Evolutionary conservation across 257 asterid species (phyloP).

Genomic region (Rehmannia glutinosa): DNA sequence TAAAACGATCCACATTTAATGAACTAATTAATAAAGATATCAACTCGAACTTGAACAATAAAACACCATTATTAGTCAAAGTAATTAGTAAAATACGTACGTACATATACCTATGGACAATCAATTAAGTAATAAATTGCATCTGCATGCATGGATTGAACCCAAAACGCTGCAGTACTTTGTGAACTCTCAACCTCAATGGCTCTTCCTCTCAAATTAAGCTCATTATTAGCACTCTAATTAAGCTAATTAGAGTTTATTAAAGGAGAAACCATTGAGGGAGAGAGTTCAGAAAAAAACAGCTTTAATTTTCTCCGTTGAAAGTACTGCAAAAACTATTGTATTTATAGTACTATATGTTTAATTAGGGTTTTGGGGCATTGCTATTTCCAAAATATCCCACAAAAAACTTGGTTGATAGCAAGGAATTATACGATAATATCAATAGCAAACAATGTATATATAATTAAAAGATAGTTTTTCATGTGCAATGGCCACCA

Average conservation of each 20-base stretch:
- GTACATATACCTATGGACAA: too few species aligned
- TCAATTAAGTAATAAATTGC: neutral
- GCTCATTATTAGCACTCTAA: neutral
- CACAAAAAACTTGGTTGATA: conserved; percentile 11
- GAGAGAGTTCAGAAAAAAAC: conserved; percentile 36
- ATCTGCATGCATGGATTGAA: neutral
- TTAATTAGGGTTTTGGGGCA: neutral
- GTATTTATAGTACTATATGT: conserved; percentile 1
- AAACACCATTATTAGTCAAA: too few species aligned
- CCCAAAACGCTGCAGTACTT: neutral
- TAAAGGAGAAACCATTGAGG: conserved; percentile 32
- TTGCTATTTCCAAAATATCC: neutral
- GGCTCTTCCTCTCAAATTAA: conserved; percentile 14
- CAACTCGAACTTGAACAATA: too few species aligned
- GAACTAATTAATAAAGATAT: too few species aligned
- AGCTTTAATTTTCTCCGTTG: neutral
- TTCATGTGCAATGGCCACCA: neutral
- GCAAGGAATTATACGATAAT: conserved; percentile 24
- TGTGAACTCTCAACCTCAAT: conserved; percentile 25
- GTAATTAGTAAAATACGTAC: too few species aligned
- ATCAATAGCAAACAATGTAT: conserved; percentile 20
- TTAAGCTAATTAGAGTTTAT: neutral
- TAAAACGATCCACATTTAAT: too few species aligned
- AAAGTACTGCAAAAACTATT: too few species aligned
- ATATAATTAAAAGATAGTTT: neutral